These are phyloP conservation scores for Jamesozyma jinghongensis DNA, from an alignment of 805 yeast species.

Conservation along the genomic window DNA sequence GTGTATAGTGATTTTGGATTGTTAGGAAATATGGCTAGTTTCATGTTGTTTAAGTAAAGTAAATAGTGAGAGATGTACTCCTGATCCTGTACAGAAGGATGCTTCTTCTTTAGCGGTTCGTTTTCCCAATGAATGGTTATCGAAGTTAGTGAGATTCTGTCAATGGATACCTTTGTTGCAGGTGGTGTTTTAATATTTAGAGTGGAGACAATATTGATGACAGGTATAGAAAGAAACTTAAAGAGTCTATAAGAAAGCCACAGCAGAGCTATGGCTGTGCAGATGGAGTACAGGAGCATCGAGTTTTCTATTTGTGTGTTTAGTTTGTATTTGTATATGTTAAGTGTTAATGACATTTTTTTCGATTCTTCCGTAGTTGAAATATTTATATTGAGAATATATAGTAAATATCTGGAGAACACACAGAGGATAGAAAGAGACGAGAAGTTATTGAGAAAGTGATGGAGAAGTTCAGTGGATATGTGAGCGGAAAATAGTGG, in stretches of 20 bases:
- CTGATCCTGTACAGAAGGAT: background rate
- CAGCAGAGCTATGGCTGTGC: constrained; percentile 8
- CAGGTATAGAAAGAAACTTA: constrained; percentile 25
- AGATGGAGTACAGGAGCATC: constrained; percentile 3
- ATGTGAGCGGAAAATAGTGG: too few relatives aligned
- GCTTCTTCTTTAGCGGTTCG: constrained; percentile 10
- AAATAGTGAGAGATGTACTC: constrained; percentile 22
- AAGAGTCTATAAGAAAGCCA: constrained; percentile 26
- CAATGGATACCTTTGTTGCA: constrained; percentile 28
- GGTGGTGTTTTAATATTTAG: constrained; percentile 26
- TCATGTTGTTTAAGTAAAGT: constrained; percentile 24
- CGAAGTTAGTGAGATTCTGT: constrained; percentile 22
- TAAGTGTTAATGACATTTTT: too few relatives aligned
- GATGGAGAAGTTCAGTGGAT: too few relatives aligned
- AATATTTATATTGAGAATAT: too few relatives aligned
- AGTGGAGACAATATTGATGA: constrained; percentile 21
- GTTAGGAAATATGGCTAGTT: constrained; percentile 27
- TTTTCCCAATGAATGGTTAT: constrained; percentile 31
- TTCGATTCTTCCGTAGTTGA: too few relatives aligned
- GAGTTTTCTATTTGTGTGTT: background rate
- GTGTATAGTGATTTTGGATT: constrained; percentile 25
- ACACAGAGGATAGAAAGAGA: too few relatives aligned
- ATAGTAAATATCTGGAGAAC: too few relatives aligned
- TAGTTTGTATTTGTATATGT: background rate
- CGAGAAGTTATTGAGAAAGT: too few relatives aligned